Evolutionary conservation across 2,329 filamentous ascomycete genomes (phyloP).

Genomic region (Exophiala oligosperma): DNA sequence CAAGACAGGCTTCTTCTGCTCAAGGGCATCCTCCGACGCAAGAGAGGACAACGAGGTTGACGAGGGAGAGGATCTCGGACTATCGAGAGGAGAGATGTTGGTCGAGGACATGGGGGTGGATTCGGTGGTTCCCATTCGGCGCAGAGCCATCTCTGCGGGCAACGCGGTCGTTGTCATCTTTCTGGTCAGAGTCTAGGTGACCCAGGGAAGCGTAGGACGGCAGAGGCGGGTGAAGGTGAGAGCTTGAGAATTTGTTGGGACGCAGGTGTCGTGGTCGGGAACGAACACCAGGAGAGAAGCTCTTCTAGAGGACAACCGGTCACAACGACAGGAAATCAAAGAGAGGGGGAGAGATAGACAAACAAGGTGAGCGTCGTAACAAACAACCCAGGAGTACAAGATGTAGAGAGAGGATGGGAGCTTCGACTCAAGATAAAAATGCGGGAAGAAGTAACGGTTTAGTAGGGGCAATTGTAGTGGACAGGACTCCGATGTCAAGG

Average conservation of each 20-base stretch:
- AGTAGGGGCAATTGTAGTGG: neutral
- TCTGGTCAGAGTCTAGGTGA: too few relatives aligned
- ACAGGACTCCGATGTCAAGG: neutral
- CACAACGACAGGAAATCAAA: neutral
- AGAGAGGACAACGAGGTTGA: slow-evolving; percentile 92
- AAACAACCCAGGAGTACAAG: neutral
- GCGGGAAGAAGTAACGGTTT: neutral
- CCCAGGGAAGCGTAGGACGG: neutral
- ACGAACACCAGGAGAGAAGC: neutral
- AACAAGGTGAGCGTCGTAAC: neutral
- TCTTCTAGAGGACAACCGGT: neutral
- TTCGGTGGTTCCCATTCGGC: slow-evolving; percentile 55
- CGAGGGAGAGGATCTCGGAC: slow-evolving; percentile 67
- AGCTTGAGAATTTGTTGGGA: neutral
- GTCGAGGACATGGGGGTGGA: slow-evolving; percentile 57
- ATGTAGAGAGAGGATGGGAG: neutral
- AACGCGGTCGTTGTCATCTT: slow-evolving; percentile 54
- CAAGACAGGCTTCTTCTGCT: slow-evolving; percentile 41
- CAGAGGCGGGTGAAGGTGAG: neutral
- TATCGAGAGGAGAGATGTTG: slow-evolving; percentile 58
- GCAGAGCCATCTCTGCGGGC: slow-evolving; percentile 48
- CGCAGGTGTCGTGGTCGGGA: neutral
- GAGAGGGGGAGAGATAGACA: neutral
- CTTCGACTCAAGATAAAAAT: neutral
- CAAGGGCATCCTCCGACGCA: slow-evolving; percentile 62